These are phyloP conservation scores for Acer saccharum DNA, from an alignment of 345 rosid species.

Conservation along the genomic window DNA sequence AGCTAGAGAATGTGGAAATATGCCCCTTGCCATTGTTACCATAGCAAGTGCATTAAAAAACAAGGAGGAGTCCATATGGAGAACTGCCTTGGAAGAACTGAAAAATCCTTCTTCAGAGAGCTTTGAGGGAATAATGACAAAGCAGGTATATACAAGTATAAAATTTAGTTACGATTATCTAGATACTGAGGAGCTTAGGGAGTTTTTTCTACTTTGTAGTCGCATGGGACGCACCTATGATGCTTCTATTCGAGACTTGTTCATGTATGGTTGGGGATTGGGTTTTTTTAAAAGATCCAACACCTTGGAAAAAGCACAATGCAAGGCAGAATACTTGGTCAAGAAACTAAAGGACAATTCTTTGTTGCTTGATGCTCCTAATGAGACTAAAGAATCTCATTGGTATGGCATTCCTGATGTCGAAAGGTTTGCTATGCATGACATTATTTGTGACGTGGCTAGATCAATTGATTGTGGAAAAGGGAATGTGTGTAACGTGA, in stretches of 20 bases:
- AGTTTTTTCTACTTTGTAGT: conserved; percentile 23
- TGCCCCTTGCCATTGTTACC: conserved; percentile 12
- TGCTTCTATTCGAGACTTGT: background rate
- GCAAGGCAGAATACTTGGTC: background rate
- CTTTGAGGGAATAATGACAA: background rate
- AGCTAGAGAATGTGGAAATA: conserved; percentile 6
- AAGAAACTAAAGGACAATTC: conserved; percentile 5
- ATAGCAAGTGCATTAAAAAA: background rate
- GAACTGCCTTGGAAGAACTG: background rate
- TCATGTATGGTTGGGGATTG: conserved; percentile 22
- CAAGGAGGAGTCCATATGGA: background rate
- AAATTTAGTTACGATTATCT: conserved; percentile 3
- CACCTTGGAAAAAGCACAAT: conserved; percentile 17
- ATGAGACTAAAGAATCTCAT: too few relatives aligned
- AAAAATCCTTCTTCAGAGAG: background rate
- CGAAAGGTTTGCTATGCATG: conserved; percentile 11
- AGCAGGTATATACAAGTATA: background rate
- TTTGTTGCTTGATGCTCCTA: background rate
- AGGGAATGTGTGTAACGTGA: background rate
- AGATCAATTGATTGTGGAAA: conserved; percentile 14
- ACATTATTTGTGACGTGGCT: conserved; percentile 17
- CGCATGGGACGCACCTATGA: background rate
- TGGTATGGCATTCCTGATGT: background rate
- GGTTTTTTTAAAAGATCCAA: background rate
- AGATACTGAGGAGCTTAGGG: background rate